Evolutionary conservation across 2,329 filamentous ascomycete genomes (phyloP).

Genomic region (Aspergillus thermomutatus): DNA sequence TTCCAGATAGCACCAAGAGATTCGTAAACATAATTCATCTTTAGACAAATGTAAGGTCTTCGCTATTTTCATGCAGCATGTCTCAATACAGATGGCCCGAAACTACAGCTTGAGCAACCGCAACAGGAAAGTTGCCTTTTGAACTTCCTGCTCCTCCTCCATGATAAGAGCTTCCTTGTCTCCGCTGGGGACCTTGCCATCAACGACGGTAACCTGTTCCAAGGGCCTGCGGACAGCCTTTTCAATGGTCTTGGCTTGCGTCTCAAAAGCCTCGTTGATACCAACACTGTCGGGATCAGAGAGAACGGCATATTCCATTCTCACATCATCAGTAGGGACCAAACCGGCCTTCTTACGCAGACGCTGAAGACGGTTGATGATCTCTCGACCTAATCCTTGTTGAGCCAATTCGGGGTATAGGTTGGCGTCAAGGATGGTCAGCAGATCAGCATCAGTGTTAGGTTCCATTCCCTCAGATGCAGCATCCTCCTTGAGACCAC

Average conservation of each 20-base stretch:
- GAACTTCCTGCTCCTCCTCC: constrained; percentile 82
- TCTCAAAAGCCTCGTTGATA: constrained; percentile 65
- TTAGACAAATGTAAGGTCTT: background rate
- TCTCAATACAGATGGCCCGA: background rate
- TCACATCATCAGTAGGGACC: constrained; percentile 87
- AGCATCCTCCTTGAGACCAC: constrained; percentile 70
- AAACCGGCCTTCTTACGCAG: constrained; percentile 91
- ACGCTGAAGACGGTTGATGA: constrained; percentile 89
- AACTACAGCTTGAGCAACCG: constrained; percentile 68
- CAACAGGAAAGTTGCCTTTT: constrained; percentile 76
- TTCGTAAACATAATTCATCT: background rate
- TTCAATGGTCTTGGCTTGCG: constrained; percentile 66
- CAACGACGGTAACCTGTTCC: constrained; percentile 63
- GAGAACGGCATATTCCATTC: constrained; percentile 86
- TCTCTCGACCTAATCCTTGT: constrained; percentile 85
- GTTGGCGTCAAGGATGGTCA: constrained; percentile 83
- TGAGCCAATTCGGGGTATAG: constrained; percentile 81
- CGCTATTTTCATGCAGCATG: background rate
- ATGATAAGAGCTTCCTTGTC: constrained; percentile 63
- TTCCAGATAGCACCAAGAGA: background rate
- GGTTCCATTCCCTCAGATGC: constrained; percentile 74
- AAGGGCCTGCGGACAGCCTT: constrained; percentile 75
- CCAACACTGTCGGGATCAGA: constrained; percentile 75
- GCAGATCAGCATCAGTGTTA: constrained; percentile 83
- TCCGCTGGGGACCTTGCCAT: constrained; percentile 54